phyloP scores from a whole-genome alignment of 192 early-diverging fungal species.

The Powellomyces hirtus region DNA sequence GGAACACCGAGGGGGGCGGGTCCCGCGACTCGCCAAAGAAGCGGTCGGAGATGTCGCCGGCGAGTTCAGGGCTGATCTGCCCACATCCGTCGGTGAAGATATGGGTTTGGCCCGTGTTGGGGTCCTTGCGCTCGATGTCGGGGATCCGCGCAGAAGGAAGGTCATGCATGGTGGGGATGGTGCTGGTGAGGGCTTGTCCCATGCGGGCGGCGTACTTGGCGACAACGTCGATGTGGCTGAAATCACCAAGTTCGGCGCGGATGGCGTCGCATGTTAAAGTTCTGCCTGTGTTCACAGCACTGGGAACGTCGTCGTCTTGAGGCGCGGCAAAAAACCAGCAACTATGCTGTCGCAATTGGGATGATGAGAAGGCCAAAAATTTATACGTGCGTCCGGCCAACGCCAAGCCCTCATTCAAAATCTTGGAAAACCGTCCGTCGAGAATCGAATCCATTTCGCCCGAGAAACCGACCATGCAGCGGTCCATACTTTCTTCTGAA shows the following conservation, averaged over 20 bases:
- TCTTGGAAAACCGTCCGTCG: not conserved
- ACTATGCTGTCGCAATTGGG: constrained; percentile 63
- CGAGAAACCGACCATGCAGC: constrained; percentile 18
- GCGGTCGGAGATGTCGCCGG: not conserved
- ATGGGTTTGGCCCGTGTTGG: constrained; percentile 3
- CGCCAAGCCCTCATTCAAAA: constrained; percentile 49
- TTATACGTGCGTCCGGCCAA: constrained; percentile 55
- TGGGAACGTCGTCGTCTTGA: not conserved
- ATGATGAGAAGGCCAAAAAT: constrained; percentile 64
- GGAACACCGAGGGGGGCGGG: constrained; percentile 54
- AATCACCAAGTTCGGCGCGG: constrained; percentile 62
- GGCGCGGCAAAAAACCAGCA: constrained; percentile 60
- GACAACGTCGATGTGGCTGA: constrained; percentile 51
- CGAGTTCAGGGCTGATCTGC: constrained; percentile 53
- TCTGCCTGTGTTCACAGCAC: too few species aligned
- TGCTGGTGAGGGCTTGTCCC: constrained; percentile 66
- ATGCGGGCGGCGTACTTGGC: constrained; percentile 65
- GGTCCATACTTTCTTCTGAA: constrained; percentile 42
- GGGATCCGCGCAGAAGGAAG: too few species aligned
- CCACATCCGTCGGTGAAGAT: constrained; percentile 68
- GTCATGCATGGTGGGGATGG: constrained; percentile 46
- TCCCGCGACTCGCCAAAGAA: too few species aligned
- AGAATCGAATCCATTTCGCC: not conserved
- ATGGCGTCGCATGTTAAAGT: constrained; percentile 54
- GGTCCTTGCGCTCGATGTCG: constrained; percentile 45